Percentiles rank a stretch among this genome's conserved stretches.
These are phyloP conservation scores for Yamadazyma kitorensis DNA, from an alignment of 805 yeast species.

Conservation along the genomic window DNA sequence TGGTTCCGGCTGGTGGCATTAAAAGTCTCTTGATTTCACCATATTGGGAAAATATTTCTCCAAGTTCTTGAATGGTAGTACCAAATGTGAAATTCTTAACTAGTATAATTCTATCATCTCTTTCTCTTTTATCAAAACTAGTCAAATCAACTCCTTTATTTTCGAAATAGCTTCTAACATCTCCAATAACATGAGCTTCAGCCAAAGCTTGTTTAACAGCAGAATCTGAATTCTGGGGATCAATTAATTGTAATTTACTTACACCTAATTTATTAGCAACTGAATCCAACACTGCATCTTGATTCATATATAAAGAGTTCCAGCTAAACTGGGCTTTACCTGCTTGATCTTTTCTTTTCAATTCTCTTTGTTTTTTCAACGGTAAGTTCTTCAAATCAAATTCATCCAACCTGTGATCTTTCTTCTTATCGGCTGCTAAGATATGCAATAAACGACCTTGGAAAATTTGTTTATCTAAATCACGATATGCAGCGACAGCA, in stretches of 20 bases:
- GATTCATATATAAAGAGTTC: slow-evolving; percentile 90
- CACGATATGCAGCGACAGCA: slow-evolving; percentile 73
- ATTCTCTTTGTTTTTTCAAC: slow-evolving; percentile 82
- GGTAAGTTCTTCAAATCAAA: slow-evolving; percentile 90
- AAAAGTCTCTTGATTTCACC: slow-evolving; percentile 79
- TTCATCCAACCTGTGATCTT: slow-evolving; percentile 82
- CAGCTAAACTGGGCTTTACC: slow-evolving; percentile 85
- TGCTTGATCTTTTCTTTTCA: slow-evolving; percentile 82
- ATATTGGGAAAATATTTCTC: slow-evolving; percentile 74
- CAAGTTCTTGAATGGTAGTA: slow-evolving; percentile 74
- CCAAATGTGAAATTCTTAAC: slow-evolving; percentile 92
- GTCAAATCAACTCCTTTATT: slow-evolving; percentile 79
- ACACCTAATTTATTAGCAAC: slow-evolving; percentile 85
- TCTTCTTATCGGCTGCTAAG: slow-evolving; percentile 79
- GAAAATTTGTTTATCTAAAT: slow-evolving; percentile 81
- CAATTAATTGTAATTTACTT: slow-evolving; percentile 76
- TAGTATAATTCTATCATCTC: slow-evolving; percentile 76
- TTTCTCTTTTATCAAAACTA: slow-evolving; percentile 60
- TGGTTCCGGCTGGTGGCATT: slow-evolving; percentile 96
- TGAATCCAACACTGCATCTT: slow-evolving; percentile 87
- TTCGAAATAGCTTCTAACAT: slow-evolving; percentile 85
- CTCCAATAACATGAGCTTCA: slow-evolving; percentile 92
- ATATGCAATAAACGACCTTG: slow-evolving; percentile 93
- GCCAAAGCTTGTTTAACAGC: slow-evolving; percentile 98
- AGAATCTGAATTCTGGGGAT: slow-evolving; percentile 80